phyloP scores from a whole-genome alignment of 257 asterid species.

The Lycium barbarum region DNA sequence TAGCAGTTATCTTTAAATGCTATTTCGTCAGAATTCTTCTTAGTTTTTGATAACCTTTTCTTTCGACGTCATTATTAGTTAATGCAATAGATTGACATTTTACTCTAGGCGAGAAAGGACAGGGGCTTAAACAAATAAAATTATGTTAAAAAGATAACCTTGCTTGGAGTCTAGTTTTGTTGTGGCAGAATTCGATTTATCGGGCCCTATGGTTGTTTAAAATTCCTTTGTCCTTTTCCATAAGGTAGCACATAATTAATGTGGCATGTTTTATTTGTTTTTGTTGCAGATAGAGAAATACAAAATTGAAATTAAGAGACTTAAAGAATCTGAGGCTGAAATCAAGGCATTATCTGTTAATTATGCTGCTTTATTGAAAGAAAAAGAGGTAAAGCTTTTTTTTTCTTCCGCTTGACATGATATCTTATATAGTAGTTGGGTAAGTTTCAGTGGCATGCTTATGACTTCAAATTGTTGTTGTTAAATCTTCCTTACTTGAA shows the following conservation, averaged over 20 bases:
- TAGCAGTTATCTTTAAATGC: neutral
- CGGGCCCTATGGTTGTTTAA: neutral
- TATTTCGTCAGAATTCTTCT: neutral
- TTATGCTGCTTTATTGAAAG: constrained; percentile 91
- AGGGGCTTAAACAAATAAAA: neutral
- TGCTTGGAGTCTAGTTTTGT: constrained; percentile 2
- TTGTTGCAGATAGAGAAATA: constrained; percentile 65
- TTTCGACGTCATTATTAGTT: neutral
- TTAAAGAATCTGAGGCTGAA: constrained; percentile 94
- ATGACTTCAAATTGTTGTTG: neutral
- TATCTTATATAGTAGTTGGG: constrained; percentile 13
- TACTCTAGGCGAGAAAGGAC: constrained; percentile 23
- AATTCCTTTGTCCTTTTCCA: neutral
- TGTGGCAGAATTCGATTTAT: neutral
- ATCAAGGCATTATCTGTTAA: constrained; percentile 90
- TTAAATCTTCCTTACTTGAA: neutral
- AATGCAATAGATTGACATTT: neutral
- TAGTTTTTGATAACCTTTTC: constrained; percentile 2
- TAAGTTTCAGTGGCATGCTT: neutral
- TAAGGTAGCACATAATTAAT: neutral
- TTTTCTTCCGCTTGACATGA: constrained; percentile 22
- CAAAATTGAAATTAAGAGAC: constrained; percentile 78
- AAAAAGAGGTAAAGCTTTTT: constrained; percentile 72
- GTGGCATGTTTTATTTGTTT: neutral
- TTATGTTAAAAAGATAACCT: neutral